Base-by-base conservation (phyloP, 305 asterid genomes). In the Rubia tinctorum region DNA sequence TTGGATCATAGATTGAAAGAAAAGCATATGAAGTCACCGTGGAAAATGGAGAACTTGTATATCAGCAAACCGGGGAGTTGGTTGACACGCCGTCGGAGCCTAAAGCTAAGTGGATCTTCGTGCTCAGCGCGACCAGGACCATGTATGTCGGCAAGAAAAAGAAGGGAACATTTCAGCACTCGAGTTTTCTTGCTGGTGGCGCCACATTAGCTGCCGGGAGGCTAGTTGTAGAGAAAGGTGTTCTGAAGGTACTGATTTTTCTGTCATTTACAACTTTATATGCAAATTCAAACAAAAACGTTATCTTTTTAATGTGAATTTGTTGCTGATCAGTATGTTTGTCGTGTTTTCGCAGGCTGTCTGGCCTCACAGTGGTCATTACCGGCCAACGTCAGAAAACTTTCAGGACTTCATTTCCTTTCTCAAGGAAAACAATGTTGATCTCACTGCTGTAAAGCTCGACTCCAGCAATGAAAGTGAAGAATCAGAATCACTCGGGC, bases 351-450 rank as follows among this genome's bases (percentile, higher is more conserved):
- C 15, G 78, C 68, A 90, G 97, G 98, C 97, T 72, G 95, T 91
- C 69, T 92, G 99, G 98, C 97, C 97, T 79, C 99, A 95, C 83
- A 95, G 97, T 71, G 99, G 99, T 59, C 99, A 95, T 78, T 95
- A 95, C 78, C 85, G 89, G 56, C 99, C 98, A 14, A 95, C 99
- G 3, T 86, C 88, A 9, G 98, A 95, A 74, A 95, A 90, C 73
- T 95, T 95, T 69, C 88, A 86, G 72, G 98, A 92, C 71, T 85
- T 94, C 77, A 53, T 88, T 77, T 86, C 95, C 47, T 94, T 92
- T 78, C 88, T 94, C 62, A 81, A 47, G 74, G 97, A 95, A 74
- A 88, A 80, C 76, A 77, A 85, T 47, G 88, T 90, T 44, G 92
- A 92, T 79, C 95, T 92, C 71, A 70, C 76, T 66, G 86, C 82